Conservation (phyloP, 495 filamentous ascomycete species). For the Penicillium herquei region DNA sequence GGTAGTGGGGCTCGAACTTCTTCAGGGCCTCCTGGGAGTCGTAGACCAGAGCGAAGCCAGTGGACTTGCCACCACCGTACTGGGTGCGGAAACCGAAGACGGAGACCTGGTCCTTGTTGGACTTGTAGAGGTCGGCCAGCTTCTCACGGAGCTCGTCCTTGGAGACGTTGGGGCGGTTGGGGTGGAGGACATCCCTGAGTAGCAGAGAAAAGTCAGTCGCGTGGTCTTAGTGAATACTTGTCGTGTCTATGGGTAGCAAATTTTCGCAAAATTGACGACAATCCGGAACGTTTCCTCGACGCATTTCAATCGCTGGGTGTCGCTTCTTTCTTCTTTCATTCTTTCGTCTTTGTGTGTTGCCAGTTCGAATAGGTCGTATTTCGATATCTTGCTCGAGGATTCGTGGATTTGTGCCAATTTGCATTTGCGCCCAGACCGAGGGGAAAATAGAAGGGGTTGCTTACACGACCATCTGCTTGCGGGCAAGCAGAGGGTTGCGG, state of each 20-base stretch:
- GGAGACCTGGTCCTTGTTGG: slow-evolving; percentile 91
- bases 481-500: slow-evolving; percentile 95
- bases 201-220: slow-evolving; percentile 22
- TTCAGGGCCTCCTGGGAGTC: slow-evolving; percentile 95
- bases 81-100: slow-evolving; percentile 98
- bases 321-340: not conserved
- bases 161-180: slow-evolving; percentile 94
- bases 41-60: slow-evolving; percentile 98
- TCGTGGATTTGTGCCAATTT: not conserved
- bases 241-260: not conserved
- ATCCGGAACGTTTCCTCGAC: not conserved
- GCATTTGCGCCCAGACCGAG: slow-evolving; percentile 14
- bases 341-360: not conserved
- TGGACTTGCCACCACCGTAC: slow-evolving; percentile 99
- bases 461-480: slow-evolving; percentile 99
- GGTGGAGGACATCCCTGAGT: slow-evolving; percentile 95
- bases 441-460: slow-evolving; percentile 32
- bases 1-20: slow-evolving; percentile 99
- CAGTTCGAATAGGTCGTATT: not conserved
- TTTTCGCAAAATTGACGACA: not conserved
- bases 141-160: slow-evolving; percentile 97
- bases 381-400: not conserved
- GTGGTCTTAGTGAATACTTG: not conserved
- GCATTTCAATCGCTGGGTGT: not conserved
- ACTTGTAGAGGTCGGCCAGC: slow-evolving; percentile 95